Evolutionary conservation across 179 eudicot genomes (phyloP).

Genomic region (Spergularia azorica): DNA sequence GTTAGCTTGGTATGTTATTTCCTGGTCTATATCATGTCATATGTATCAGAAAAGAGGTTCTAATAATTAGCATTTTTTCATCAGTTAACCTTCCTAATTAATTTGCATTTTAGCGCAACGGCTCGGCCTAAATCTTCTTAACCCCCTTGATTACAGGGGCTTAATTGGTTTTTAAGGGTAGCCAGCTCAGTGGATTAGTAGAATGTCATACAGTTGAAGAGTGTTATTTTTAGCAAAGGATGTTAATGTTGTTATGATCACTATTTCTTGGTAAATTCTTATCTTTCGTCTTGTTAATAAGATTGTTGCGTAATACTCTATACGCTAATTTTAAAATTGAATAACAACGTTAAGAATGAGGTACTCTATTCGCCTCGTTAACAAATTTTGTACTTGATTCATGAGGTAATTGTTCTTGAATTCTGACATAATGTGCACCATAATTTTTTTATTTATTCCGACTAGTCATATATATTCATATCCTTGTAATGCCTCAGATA

Average conservation of each 20-base stretch:
- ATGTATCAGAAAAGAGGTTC: neutral
- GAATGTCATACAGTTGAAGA: neutral
- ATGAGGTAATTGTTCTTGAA: too few species aligned
- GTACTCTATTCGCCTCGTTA: too few species aligned
- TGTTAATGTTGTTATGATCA: constrained; percentile 4
- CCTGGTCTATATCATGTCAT: neutral
- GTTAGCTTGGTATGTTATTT: constrained; percentile 13
- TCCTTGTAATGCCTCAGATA: too few species aligned
- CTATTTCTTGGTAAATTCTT: neutral
- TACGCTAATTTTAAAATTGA: neutral
- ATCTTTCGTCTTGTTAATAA: neutral
- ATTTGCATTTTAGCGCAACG: neutral
- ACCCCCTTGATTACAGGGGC: constrained; percentile 18
- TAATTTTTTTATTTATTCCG: too few species aligned
- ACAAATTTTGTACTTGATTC: too few species aligned
- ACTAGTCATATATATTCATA: too few species aligned
- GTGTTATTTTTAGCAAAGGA: constrained; percentile 19
- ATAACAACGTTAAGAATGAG: too few species aligned
- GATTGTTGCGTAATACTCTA: neutral
- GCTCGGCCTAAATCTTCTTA: constrained; percentile 1
- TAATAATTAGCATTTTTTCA: neutral
- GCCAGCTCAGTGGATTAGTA: constrained; percentile 25
- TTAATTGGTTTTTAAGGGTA: constrained; percentile 14
- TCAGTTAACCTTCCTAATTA: neutral
- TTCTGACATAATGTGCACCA: too few species aligned